Conservation (phyloP, 805 yeast species). For the Wickerhamia fluorescens region DNA sequence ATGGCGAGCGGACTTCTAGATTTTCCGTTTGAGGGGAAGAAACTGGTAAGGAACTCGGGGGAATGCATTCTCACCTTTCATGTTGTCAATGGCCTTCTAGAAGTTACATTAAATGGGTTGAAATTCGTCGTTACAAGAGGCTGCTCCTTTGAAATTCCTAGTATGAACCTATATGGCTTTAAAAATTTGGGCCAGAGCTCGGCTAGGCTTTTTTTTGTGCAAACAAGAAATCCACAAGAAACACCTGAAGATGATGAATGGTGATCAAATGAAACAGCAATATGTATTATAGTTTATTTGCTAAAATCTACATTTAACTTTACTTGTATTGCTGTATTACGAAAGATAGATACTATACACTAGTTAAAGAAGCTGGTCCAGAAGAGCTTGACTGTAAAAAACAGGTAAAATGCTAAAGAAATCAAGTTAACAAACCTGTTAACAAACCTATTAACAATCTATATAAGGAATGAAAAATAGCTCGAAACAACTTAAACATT, state of each 20-base stretch:
- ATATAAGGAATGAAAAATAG: too few relatives aligned
- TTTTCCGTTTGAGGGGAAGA: conserved; percentile 55
- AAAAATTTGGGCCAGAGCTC: conserved; percentile 51
- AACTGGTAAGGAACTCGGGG: conserved; percentile 54
- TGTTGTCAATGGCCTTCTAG: conserved; percentile 63
- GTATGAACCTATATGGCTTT: conserved; percentile 66
- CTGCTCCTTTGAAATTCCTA: conserved; percentile 76
- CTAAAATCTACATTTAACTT: too few relatives aligned
- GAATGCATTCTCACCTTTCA: conserved; percentile 68
- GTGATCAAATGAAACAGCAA: not conserved
- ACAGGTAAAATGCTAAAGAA: too few relatives aligned
- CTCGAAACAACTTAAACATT: conserved; percentile 5
- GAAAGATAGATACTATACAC: too few relatives aligned
- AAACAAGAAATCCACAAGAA: conserved; percentile 39
- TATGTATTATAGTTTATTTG: conserved; percentile 1
- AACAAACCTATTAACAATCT: too few relatives aligned
- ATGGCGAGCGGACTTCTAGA: conserved; percentile 71
- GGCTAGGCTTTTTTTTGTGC: conserved; percentile 71
- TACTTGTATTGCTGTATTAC: too few relatives aligned
- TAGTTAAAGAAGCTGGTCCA: too few relatives aligned
- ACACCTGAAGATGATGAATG: conserved; percentile 4
- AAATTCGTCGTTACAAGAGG: conserved; percentile 61
- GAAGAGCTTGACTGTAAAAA: too few relatives aligned
- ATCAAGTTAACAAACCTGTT: too few relatives aligned
- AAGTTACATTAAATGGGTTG: conserved; percentile 55